Evolutionary conservation across 768 basidiomycete genomes (phyloP).

Genomic region (Lenzites betulinus): DNA sequence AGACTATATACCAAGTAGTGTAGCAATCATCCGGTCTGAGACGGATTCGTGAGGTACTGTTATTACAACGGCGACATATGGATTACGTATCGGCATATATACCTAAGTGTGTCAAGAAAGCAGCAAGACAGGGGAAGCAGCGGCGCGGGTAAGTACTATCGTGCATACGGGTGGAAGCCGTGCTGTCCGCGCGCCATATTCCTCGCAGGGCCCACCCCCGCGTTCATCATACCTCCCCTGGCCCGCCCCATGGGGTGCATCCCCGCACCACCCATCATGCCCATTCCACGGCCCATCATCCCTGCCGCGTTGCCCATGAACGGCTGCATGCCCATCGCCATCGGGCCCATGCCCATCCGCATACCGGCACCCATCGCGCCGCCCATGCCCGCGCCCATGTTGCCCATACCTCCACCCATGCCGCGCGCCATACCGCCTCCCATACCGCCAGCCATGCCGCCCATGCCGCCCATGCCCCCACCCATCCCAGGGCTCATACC

Average conservation of each 20-base stretch:
- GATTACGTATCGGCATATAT: conserved; percentile 19
- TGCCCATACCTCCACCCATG: conserved; percentile 29
- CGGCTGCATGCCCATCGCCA: conserved; percentile 27
- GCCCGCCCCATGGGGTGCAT: conserved; percentile 38
- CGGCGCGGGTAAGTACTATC: conserved; percentile 37
- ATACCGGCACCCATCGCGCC: conserved; percentile 24
- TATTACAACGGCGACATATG: conserved; percentile 21
- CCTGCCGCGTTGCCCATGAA: conserved; percentile 26
- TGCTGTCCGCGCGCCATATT: conserved; percentile 67
- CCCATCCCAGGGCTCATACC: conserved; percentile 40
- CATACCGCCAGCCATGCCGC: conserved; percentile 22
- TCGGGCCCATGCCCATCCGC: conserved; percentile 29
- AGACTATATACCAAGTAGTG: conserved; percentile 22
- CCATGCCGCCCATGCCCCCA: conserved; percentile 26
- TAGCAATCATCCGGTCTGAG: conserved; percentile 21
- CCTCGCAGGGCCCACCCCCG: conserved; percentile 70
- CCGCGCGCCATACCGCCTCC: conserved; percentile 18
- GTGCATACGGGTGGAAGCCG: conserved; percentile 78
- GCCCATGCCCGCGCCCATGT: conserved; percentile 25
- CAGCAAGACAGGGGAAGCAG: conserved; percentile 2
- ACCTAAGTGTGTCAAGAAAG: conserved; percentile 13
- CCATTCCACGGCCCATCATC: conserved; percentile 25
- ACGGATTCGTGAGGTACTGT: conserved; percentile 9
- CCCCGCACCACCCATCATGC: conserved; percentile 33
- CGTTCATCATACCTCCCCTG: conserved; percentile 47